phyloP scores from a whole-genome alignment of 129 eudicot genomes.

The Dittrichia graveolens region DNA sequence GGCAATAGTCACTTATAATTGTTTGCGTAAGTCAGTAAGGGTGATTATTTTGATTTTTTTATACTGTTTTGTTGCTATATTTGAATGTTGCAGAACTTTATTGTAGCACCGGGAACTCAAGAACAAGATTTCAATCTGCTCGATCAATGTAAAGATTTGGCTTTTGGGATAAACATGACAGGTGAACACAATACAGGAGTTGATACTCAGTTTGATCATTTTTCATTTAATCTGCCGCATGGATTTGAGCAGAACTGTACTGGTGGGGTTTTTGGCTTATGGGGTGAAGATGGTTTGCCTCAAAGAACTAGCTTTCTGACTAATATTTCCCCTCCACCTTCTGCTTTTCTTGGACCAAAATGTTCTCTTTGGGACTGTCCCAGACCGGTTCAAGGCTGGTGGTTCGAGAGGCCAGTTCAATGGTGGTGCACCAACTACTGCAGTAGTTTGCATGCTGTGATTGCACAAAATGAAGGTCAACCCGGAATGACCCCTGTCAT shows the following conservation, averaged over 20 bases:
- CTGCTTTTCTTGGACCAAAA: conserved; percentile 86
- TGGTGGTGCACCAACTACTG: conserved; percentile 70
- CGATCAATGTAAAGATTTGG: conserved; percentile 51
- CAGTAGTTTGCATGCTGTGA: conserved; percentile 64
- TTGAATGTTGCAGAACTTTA: conserved; percentile 40
- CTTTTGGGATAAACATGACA: conserved; percentile 35
- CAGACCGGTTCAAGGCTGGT: conserved; percentile 35
- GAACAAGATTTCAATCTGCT: conserved; percentile 43
- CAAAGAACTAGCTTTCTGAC: conserved; percentile 50
- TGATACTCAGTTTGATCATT: conserved; percentile 43
- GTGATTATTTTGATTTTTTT: not conserved
- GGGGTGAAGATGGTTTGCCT: conserved; percentile 40
- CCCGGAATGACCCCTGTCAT: conserved; percentile 72
- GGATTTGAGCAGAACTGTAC: conserved; percentile 42
- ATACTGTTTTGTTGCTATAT: not conserved
- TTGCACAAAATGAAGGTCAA: conserved; percentile 79
- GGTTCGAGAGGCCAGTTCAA: conserved; percentile 54
- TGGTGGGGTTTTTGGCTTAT: conserved; percentile 36
- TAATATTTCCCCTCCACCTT: conserved; percentile 69
- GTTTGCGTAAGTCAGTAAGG: no score
- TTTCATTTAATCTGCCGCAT: conserved; percentile 45
- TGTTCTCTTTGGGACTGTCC: conserved; percentile 97
- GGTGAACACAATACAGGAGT: conserved; percentile 35
- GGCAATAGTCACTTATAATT: no score
- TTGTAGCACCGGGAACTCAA: conserved; percentile 39